Percentiles rank a stretch among this genome's conserved stretches.
Evolutionary conservation across 495 filamentous ascomycete species (phyloP).

Genomic region (Glonium stellatum): DNA sequence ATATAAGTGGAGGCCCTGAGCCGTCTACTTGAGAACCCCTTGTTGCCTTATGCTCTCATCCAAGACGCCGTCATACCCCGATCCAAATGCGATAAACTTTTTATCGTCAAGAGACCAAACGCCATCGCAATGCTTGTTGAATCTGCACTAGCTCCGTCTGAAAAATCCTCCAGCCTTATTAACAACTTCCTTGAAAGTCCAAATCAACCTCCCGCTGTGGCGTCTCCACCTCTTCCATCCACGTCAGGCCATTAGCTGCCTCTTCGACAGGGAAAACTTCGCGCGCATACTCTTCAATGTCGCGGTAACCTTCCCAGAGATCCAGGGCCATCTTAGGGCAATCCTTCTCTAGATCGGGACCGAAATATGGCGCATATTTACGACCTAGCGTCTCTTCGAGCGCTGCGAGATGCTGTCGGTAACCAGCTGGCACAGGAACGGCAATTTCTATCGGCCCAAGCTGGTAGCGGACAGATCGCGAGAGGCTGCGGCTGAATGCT

Average conservation of each 20-base stretch:
- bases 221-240: slow-evolving; percentile 62
- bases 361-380: slow-evolving; percentile 61
- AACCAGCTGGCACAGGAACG: slow-evolving; percentile 80
- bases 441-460: slow-evolving; percentile 73
- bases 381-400: slow-evolving; percentile 57
- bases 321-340: slow-evolving; percentile 66
- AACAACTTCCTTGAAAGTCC: slow-evolving; percentile 26
- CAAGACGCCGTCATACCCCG: not conserved
- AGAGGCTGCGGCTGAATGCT: slow-evolving; percentile 70
- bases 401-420: slow-evolving; percentile 78
- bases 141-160: too few species aligned
- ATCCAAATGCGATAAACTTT: not conserved
- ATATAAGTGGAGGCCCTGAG: too few species aligned
- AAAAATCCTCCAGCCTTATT: slow-evolving; percentile 10
- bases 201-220: slow-evolving; percentile 20
- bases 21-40: too few species aligned
- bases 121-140: slow-evolving; percentile 14
- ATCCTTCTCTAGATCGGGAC: slow-evolving; percentile 51
- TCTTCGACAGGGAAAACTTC: slow-evolving; percentile 95
- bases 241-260: slow-evolving; percentile 81
- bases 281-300: slow-evolving; percentile 90
- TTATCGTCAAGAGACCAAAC: slow-evolving; percentile 1
- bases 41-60: not conserved
- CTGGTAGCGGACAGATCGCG: slow-evolving; percentile 68
- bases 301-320: slow-evolving; percentile 85